phyloP scores from a whole-genome alignment of 768 basidiomycete species.

The Lyophyllum atratum region DNA sequence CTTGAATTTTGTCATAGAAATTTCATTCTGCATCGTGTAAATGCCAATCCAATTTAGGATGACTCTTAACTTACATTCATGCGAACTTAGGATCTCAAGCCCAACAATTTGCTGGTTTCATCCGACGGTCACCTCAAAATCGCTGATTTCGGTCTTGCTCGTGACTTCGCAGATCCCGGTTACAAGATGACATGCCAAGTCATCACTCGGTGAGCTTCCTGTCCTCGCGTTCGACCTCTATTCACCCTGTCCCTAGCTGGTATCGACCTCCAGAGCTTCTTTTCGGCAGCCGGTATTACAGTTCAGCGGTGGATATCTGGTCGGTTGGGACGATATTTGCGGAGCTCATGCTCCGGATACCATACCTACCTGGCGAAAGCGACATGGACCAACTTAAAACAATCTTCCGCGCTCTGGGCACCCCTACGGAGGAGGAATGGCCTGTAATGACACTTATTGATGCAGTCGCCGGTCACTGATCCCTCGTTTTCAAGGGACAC shows the following conservation, averaged over 20 bases:
- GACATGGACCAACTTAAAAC: constrained; percentile 98
- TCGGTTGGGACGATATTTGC: constrained; percentile 98
- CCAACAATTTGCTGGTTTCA: constrained; percentile 95
- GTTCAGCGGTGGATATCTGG: constrained; percentile 94
- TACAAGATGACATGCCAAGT: constrained; percentile 98
- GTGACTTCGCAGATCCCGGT: constrained; percentile 94
- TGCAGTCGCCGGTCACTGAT: background rate
- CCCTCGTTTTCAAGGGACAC: constrained; percentile 62
- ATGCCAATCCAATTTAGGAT: constrained; percentile 15
- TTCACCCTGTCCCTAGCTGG: constrained; percentile 62
- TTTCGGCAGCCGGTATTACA: constrained; percentile 88
- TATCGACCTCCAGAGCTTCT: constrained; percentile 96
- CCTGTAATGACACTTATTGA: constrained; percentile 57
- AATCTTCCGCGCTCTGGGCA: constrained; percentile 92
- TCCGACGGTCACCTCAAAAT: constrained; percentile 92
- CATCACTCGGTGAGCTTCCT: constrained; percentile 77
- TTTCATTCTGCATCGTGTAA: constrained; percentile 89
- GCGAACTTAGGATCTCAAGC: constrained; percentile 83
- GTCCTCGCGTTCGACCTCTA: constrained; percentile 5
- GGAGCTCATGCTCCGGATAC: constrained; percentile 94
- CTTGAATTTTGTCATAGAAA: constrained; percentile 98
- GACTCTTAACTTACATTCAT: background rate
- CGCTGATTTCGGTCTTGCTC: constrained; percentile 97
- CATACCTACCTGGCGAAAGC: constrained; percentile 92
- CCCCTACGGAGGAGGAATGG: constrained; percentile 97